Conservation (phyloP, 148 eudicot genomes). For the Gaultheria prostrata region DNA sequence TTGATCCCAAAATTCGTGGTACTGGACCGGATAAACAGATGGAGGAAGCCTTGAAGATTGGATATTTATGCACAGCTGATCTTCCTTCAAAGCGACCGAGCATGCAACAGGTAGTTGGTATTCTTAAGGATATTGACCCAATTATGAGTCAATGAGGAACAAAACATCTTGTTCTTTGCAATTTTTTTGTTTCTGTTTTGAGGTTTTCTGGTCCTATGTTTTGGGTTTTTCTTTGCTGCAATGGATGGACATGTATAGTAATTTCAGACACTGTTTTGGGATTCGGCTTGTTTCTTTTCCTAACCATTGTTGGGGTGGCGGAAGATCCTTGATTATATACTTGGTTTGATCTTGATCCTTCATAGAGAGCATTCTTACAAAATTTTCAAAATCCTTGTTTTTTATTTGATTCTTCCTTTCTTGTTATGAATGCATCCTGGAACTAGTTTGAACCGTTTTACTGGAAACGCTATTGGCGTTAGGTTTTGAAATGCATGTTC, state of each 20-base stretch:
- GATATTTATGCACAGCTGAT: conserved; percentile 67
- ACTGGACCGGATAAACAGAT: conserved; percentile 38
- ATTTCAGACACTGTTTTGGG: not conserved
- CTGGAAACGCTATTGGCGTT: too few relatives aligned
- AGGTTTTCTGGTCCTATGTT: not conserved
- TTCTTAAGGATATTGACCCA: conserved; percentile 63
- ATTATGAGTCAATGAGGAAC: conserved; percentile 2
- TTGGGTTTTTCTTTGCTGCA: conserved; percentile 11
- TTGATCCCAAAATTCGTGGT: conserved; percentile 50
- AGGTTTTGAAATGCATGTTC: not conserved
- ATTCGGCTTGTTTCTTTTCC: not conserved
- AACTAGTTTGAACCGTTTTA: not conserved
- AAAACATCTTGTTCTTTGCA: conserved; percentile 9
- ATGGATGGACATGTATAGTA: conserved; percentile 18
- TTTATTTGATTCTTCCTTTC: not conserved
- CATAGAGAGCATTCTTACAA: not conserved
- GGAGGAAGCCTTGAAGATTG: conserved; percentile 55
- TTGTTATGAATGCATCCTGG: not conserved
- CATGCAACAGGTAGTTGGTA: conserved; percentile 67
- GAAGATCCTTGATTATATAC: not conserved
- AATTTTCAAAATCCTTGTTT: too few relatives aligned
- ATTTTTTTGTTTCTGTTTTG: not conserved
- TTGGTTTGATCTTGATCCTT: conserved; percentile 4
- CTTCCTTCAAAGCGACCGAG: conserved; percentile 55
- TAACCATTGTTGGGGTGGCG: not conserved